Base-by-base conservation (phyloP, 2,329 filamentous ascomycete species). In the Botrytis cinerea region DNA sequence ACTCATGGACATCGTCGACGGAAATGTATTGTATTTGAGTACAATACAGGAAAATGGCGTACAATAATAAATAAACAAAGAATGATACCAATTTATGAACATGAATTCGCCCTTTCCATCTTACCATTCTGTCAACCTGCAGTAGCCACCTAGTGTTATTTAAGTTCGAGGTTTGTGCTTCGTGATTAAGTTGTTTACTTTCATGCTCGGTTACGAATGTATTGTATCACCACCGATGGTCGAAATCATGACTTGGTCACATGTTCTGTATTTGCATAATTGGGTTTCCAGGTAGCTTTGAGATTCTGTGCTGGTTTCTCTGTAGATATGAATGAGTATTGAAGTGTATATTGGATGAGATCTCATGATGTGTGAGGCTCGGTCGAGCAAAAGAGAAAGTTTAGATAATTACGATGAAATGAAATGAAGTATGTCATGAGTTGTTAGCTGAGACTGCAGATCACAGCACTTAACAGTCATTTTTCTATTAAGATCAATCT, bases 1-100 rank as follows among this genome's bases (percentile, higher is more conserved):
- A 28, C 22, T 43, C 66, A 43, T 69, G 66, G 54, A 45, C n/a
- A 14, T 12, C 20, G 28, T 57, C 48, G 43, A 28, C 66, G 48
- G 48, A 32, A 57, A 28, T 57, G 35, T 57, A 57, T 32, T 57
- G 48, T 59, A 25, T 45, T n/a, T 69, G 38, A 45, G 18, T 57
- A 43, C 38, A 40, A 22, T 57, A 57, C 48, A 18, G 38, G 63
- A 22, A 18, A 57, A 69, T 43, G n/a, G 10, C 48, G n/a, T 69
- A 43, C n/a, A 43, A 25, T 57, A 69, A 69, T 57, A 48, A 57
- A 69, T 32, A 25, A 57, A 59, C 18, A 69, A 43, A 59, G 48
- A 45, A 57, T 32, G 38, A 69, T 69, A 68, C 46, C 48, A 69
- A 43, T 28, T 9, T 57, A 43, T 32, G n/a, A 43, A 57, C 35